Base-by-base conservation (phyloP, 495 filamentous ascomycete species). In the Parathielavia hyrcaniae region DNA sequence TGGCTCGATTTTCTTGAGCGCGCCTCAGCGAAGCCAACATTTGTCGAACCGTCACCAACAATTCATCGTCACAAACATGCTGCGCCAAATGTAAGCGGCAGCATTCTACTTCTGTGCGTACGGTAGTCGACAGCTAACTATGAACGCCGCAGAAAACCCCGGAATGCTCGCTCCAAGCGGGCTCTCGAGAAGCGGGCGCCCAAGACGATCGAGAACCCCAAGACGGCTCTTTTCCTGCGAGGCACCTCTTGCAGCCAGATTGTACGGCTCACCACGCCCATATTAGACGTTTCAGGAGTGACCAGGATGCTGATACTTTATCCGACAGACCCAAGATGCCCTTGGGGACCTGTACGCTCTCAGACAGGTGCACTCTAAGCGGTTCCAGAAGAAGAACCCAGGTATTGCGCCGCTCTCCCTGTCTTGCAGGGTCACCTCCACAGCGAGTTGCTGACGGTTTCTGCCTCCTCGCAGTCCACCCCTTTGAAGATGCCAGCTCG, bases 341-440 rank as follows among this genome's bases (percentile, higher is more conserved):
- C 74, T 96, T 54, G 85, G 81, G 55, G 91, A 96, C 64, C 81
- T 98, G 40, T 80, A 90, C 71, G 81, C 86, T 23, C 75, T 97
- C 65, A 88, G 90, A 58, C 83, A 86, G 58, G 89, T 89, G 8
- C 71, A 89, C 60, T 82, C 85, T 20, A 80, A 90, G 69, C 89
- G 90, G 54, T 96, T 98, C 78, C 87, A 81, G 72, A 97, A 97
- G 79, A 96, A 95, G 75, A 98, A 98, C 70, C 76, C 81, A 54
- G 84, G 62, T 63, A 56, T 53, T n/a, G 61, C 36, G 54, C 40
- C 32, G 32, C 48, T 13, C n/a, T 23, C n/a, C 8, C 41, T 19
- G 7, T 12, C 5, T 34, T 30, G 30, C 22, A 5, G 1, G 22
- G 0, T 5, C 13, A n/a, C 10, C 41, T 16, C 26, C 1, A 17